Evolutionary conservation across 2,329 filamentous ascomycete genomes (phyloP), one percentile per base, ranked within the genome.

Genomic region (Orbilia oligospora): DNA sequence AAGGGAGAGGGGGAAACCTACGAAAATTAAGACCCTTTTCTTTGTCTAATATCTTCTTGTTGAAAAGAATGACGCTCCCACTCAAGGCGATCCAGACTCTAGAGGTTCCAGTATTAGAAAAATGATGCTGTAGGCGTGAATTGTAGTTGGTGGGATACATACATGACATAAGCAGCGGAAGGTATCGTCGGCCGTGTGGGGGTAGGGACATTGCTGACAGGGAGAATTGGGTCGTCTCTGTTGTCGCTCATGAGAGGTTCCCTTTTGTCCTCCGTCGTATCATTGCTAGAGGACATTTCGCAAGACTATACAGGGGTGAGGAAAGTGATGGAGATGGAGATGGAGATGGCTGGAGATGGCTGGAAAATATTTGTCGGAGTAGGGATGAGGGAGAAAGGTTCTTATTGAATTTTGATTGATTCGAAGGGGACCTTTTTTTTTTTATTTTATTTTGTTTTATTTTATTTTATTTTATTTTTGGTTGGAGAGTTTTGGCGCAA

Each of bases 41-140:
- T 46, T 91, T 94, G 83, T 95, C 91, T 80, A 98, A 89, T 83
- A 99, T 93, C 90, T 93, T 97, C 90, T 99, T 99, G 91, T 99
- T 98, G 91, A 97, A 98, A 80, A 99, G 88, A 84, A 99, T 99
- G 84, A 98, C 94, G 83, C 92, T 93, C 51, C 94, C 97, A 83
- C 93, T 97, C 85, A 97, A 88, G 76, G 91, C 87, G 84, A 99
- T 98, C 96, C 96, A 99, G 82, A 91, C 88, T 83, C 94, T 97
- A 85, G 22, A 44, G 66, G 33, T 53, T 61, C 16, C 22, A 36
- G 68, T 75, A 44, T 81, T 67, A 71, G 71, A 69, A 64, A 67
- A 27, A 3, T 30, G 41, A 22, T 69, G 27, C n/a, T 24, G 41
- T 64, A 65, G 44, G 68, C 18, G 14, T 41, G 46, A 22, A 63